Conservation (phyloP, 371 early-diverging fungal genomes). For the Haplosporangium sp. region DNA sequence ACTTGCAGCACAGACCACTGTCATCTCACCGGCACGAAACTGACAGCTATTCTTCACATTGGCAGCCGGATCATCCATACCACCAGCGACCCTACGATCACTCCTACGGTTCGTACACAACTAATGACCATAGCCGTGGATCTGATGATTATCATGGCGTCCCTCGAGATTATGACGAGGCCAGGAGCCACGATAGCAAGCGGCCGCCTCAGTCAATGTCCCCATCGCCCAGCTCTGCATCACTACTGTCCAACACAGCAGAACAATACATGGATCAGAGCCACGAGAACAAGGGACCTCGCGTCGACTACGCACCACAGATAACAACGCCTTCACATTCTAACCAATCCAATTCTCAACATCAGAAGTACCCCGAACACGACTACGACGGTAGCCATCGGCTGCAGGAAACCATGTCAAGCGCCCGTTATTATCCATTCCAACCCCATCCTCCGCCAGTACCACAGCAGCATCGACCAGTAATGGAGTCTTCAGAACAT, state of each 20-base stretch:
- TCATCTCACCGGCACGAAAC: constrained; percentile 3
- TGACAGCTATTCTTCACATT: neutral
- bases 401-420: neutral
- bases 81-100: constrained; percentile 6
- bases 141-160: too few relatives aligned
- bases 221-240: too few relatives aligned
- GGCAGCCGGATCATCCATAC: constrained; percentile 8
- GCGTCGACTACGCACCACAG: too few relatives aligned
- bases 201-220: too few relatives aligned
- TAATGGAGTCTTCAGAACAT: constrained; percentile 7
- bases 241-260: too few relatives aligned
- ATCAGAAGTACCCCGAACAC: neutral
- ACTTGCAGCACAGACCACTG: neutral
- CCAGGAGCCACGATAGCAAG: too few relatives aligned
- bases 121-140: neutral
- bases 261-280: too few relatives aligned
- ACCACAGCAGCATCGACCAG: neutral
- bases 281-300: too few relatives aligned
- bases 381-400: neutral
- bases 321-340: too few relatives aligned
- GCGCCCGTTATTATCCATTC: neutral
- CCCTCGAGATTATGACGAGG: too few relatives aligned
- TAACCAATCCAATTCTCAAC: neutral
- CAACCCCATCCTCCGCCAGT: neutral
- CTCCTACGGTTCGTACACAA: constrained; percentile 2